Percentiles rank a stretch among this genome's conserved stretches.
phyloP scores from a whole-genome alignment of 495 filamentous ascomycete species.

The Podospora didyma region DNA sequence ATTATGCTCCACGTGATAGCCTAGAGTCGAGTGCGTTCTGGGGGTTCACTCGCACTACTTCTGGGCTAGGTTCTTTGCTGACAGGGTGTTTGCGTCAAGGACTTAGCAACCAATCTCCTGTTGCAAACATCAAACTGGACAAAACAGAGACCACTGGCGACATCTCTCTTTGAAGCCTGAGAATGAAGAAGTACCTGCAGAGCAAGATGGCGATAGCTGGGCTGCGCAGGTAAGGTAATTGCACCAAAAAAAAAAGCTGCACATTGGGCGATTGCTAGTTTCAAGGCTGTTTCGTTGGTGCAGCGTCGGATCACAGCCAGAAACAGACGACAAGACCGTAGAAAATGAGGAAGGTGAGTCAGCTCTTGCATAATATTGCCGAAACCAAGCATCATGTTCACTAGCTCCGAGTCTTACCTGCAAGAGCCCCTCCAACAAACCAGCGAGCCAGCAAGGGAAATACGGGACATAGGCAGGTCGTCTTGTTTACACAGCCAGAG shows the following conservation, averaged over 20 bases:
- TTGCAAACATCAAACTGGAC: not conserved
- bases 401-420: too few relatives aligned
- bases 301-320: slow-evolving; percentile 10
- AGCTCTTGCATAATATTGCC: too few relatives aligned
- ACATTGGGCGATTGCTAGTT: slow-evolving; percentile 13
- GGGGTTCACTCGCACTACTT: not conserved
- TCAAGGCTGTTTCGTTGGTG: slow-evolving; percentile 23
- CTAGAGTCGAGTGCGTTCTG: slow-evolving; percentile 9
- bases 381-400: too few relatives aligned
- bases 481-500: too few relatives aligned
- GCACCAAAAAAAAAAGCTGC: too few relatives aligned
- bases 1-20: slow-evolving; percentile 15
- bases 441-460: too few relatives aligned
- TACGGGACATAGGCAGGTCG: too few relatives aligned
- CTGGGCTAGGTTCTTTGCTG: too few relatives aligned
- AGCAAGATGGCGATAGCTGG: slow-evolving; percentile 20
- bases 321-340: not conserved
- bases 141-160: not conserved
- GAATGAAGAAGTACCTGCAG: slow-evolving; percentile 13
- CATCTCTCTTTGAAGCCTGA: not conserved
- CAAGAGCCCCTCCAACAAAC: too few relatives aligned
- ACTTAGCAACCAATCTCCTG: too few relatives aligned
- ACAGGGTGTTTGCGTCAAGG: too few relatives aligned
- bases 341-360: not conserved
- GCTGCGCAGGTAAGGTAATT: slow-evolving; percentile 23